Evolutionary conservation across 176 grass and related monocot species (phyloP).

Genomic region (Bolboschoenus planiculmis): DNA sequence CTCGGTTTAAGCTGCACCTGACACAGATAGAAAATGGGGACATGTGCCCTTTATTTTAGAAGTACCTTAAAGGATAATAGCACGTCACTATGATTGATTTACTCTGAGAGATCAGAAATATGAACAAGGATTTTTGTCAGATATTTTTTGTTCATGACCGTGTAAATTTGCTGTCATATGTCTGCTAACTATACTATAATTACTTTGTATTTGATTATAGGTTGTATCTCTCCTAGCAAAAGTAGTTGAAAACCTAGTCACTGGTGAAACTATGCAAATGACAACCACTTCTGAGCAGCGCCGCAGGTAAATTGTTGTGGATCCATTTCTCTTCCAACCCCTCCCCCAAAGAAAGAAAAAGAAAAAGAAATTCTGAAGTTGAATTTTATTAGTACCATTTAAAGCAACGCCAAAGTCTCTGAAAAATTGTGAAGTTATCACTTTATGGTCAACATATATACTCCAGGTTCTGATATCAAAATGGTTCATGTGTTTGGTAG

Average conservation of each 20-base stretch:
- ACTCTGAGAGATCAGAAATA: neutral
- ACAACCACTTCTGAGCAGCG: constrained; percentile 70
- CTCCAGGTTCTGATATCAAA: constrained; percentile 33
- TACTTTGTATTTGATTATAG: constrained; percentile 38
- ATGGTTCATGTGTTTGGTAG: constrained; percentile 6
- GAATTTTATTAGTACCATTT: constrained; percentile 9
- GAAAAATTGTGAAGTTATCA: neutral
- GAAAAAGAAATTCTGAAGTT: neutral
- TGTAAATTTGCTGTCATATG: constrained; percentile 13
- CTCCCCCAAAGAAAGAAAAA: neutral
- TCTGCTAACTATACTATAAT: neutral
- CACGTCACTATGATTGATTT: neutral
- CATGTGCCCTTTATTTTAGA: neutral
- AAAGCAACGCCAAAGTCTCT: neutral
- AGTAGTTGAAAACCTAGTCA: constrained; percentile 86
- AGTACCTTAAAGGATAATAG: neutral
- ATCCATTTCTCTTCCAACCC: neutral
- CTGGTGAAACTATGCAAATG: constrained; percentile 98
- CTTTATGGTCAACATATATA: neutral
- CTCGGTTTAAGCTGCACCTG: neutral
- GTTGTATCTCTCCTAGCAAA: constrained; percentile 84
- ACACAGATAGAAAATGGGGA: neutral
- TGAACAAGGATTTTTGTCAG: neutral
- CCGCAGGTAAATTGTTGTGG: constrained; percentile 40
- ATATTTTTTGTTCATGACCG: neutral